A percentile compares a stretch with the other conserved stretches of the same genome.
Evolutionary conservation across 495 filamentous ascomycete genomes (phyloP).

Genomic region (Elaphomyces granulatus): DNA sequence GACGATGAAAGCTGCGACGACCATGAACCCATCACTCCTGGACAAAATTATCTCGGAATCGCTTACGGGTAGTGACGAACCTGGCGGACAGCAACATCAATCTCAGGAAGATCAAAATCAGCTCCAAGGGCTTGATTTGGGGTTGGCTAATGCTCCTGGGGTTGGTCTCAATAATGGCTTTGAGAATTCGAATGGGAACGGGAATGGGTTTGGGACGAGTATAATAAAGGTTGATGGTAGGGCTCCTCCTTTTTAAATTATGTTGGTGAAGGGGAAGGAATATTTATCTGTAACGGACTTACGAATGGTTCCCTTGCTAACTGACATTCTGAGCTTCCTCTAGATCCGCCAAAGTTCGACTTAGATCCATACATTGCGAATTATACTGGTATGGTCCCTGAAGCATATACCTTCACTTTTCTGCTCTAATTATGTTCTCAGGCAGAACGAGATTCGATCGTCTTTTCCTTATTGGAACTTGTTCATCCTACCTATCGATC

Average conservation of each 20-base stretch:
- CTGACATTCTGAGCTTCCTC: neutral
- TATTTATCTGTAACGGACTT: too few species aligned
- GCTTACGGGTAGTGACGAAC: too few species aligned
- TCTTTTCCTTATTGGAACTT: slow-evolving; percentile 63
- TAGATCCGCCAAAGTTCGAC: slow-evolving; percentile 80
- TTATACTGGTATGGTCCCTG: slow-evolving; percentile 52
- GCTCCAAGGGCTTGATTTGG: too few species aligned
- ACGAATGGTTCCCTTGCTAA: too few species aligned
- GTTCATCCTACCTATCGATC: slow-evolving; percentile 56
- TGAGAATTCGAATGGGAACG: neutral
- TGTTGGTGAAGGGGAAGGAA: too few species aligned
- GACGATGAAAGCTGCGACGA: too few species aligned
- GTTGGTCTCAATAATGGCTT: neutral
- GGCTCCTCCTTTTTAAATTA: too few species aligned
- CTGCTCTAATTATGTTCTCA: slow-evolving; percentile 13
- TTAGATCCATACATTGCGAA: slow-evolving; percentile 85
- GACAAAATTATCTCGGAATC: too few species aligned
- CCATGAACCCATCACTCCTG: too few species aligned
- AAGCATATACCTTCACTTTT: neutral
- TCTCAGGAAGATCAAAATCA: too few species aligned
- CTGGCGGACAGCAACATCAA: too few species aligned
- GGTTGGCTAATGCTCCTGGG: too few species aligned
- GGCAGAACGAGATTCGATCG: slow-evolving; percentile 66
- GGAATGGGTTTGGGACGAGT: neutral
- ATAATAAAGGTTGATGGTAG: neutral